Percentiles rank a stretch among this genome's conserved stretches.
Evolutionary conservation across 176 grass and related monocot species (phyloP).

Genomic region (Elaeis guineensis): DNA sequence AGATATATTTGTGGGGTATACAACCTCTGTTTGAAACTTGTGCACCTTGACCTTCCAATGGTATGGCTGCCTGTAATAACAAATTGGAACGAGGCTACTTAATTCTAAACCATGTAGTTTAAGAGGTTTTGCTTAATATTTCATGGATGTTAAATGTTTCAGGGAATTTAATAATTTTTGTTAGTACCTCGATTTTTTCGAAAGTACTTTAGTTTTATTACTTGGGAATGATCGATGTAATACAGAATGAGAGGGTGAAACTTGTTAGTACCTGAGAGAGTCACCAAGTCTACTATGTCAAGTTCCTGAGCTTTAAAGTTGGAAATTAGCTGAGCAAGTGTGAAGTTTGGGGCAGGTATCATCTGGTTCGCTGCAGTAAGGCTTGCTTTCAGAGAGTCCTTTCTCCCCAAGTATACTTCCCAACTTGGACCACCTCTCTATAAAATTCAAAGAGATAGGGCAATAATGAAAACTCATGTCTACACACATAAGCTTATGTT

Average conservation of each 20-base stretch:
- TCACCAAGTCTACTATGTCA: constrained; percentile 45
- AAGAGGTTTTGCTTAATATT: no score
- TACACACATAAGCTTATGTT: no score
- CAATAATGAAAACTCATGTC: no score
- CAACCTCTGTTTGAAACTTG: constrained; percentile 36
- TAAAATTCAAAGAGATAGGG: background rate
- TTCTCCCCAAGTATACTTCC: constrained; percentile 36
- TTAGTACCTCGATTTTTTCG: no score
- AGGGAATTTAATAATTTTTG: no score
- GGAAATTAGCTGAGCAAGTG: constrained; percentile 37
- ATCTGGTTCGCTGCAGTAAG: constrained; percentile 25
- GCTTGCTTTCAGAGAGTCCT: constrained; percentile 42
- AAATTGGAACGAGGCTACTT: background rate
- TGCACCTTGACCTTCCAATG: constrained; percentile 43
- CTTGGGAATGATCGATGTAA: no score
- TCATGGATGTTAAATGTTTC: no score
- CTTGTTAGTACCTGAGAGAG: constrained; percentile 33
- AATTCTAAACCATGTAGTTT: no score
- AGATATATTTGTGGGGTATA: constrained; percentile 23
- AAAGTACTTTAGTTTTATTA: no score
- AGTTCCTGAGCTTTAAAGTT: constrained; percentile 44
- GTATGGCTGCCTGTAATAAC: constrained; percentile 33
- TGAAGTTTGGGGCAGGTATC: constrained; percentile 44
- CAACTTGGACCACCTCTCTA: constrained; percentile 44
- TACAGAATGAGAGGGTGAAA: no score